phyloP scores from a whole-genome alignment of 2,329 filamentous ascomycete species.

The Epichloe festucae region DNA sequence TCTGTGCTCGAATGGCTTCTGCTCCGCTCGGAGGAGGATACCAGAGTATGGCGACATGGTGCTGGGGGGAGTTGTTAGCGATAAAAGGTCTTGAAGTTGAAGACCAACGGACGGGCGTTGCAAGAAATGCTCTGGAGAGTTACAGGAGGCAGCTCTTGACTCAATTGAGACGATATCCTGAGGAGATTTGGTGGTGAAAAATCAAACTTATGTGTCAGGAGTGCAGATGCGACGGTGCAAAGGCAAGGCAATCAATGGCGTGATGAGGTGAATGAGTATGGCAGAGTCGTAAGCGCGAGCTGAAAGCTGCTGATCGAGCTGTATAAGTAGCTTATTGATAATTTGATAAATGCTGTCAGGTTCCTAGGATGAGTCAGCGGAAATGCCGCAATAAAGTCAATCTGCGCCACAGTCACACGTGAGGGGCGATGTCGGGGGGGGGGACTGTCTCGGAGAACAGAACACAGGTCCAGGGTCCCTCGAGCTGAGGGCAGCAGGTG shows the following conservation, averaged over 20 bases:
- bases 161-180: background rate
- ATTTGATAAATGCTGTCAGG: background rate
- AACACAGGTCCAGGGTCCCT: too few relatives aligned
- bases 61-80: background rate
- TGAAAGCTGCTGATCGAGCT: background rate
- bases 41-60: constrained; percentile 17
- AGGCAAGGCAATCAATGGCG: background rate
- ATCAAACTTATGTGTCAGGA: background rate
- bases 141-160: background rate
- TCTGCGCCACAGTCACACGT: too few relatives aligned
- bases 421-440: too few relatives aligned
- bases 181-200: background rate
- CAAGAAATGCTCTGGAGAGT: background rate
- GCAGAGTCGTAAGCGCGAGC: background rate
- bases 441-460: too few relatives aligned
- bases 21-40: constrained; percentile 45
- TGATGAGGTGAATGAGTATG: background rate
- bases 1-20: constrained; percentile 26
- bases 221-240: background rate
- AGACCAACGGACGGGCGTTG: background rate
- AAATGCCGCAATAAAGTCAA: background rate
- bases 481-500: too few relatives aligned
- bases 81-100: background rate
- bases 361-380: background rate
- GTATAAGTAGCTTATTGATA: background rate